Evolutionary conservation across 2,329 filamentous ascomycete species (phyloP), one percentile per base, ranked within the genome.

Genomic region (Hymenoscyphus fraxineus): DNA sequence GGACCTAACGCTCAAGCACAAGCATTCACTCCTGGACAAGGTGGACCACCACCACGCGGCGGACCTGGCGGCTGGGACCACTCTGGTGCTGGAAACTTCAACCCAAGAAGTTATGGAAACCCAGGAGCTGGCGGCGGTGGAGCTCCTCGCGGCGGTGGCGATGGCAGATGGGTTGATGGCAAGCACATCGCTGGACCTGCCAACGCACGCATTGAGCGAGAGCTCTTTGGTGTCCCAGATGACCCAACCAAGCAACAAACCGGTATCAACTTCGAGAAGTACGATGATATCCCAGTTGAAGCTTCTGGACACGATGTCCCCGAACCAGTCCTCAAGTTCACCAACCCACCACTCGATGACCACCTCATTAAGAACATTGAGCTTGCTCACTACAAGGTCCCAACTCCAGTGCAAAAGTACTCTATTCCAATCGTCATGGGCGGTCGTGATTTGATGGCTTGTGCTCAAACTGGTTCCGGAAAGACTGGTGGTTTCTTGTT

Each of bases 401-500:
- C 95, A 63, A 99, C 95, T 1, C 95, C 95, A 32, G 95, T 99
- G 61, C 95, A 99, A 82, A 99, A 99, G 80, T 98, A 99, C 84
- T 98, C 95, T 3, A 97, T 99, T 64, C 95, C 95, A 71, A 99
- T 99, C 75, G 95, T 99, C 77, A 97, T 97, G 91, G 90, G 88
- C 73, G 95, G 95, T 69, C 93, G 95, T 81, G 95, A 99, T 80
- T 84, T 99, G 77, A 99, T 99, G 95, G 95, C 95, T 79, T 99
- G 95, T 84, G 95, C 95, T 74, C 95, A 99, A 85, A 99, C 95
- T 73, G 95, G 94, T 89, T 99, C 95, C 76, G 95, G 95, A 85
- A 99, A 99, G 87, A 99, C 95, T 78, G 95, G 95, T 83, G 95
- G 95, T 85, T 99, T 99, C 87, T 83, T 99, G 69, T 99, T 99